phyloP scores from a whole-genome alignment of 2,329 filamentous ascomycete genomes.

The Penicillium sp. region DNA sequence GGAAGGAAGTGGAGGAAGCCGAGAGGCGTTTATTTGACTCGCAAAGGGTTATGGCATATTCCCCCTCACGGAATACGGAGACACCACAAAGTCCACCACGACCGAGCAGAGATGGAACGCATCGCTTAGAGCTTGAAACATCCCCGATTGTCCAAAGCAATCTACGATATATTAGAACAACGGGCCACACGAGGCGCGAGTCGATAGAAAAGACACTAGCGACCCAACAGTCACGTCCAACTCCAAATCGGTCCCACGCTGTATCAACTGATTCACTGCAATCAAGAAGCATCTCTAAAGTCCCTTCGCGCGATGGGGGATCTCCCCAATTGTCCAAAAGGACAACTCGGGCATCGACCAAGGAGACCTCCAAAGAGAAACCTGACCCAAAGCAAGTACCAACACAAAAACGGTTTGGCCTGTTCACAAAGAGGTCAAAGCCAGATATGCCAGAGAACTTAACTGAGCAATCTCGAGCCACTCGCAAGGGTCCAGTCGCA shows the following conservation, averaged over 20 bases:
- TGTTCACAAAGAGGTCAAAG: constrained; percentile 68
- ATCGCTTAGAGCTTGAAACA: constrained; percentile 49
- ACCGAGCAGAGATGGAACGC: constrained; percentile 61
- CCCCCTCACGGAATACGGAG: constrained; percentile 21
- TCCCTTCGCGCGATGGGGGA: constrained; percentile 28
- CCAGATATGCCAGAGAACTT: constrained; percentile 45
- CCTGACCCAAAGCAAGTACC: constrained; percentile 24
- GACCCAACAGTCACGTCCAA: constrained; percentile 24
- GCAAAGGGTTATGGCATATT: constrained; percentile 13
- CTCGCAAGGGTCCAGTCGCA: constrained; percentile 70
- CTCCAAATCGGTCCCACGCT: constrained; percentile 27
- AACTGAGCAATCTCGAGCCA: constrained; percentile 47
- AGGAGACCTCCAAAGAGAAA: constrained; percentile 20
- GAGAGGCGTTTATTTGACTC: constrained; percentile 14
- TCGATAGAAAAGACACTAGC: constrained; percentile 40
- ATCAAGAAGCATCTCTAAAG: constrained; percentile 25
- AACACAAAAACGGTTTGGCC: constrained; percentile 59
- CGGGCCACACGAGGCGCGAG: constrained; percentile 44
- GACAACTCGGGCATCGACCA: constrained; percentile 33
- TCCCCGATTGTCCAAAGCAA: constrained; percentile 52
- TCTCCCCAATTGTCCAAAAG: constrained; percentile 27
- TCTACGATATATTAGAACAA: constrained; percentile 41
- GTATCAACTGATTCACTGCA: constrained; percentile 35
- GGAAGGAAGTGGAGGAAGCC: constrained; percentile 30
- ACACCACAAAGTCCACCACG: constrained; percentile 46